Percentiles rank a stretch among this genome's conserved stretches.
Conservation (phyloP, 2,329 filamentous ascomycete genomes). For the Aureobasidium sp. region DNA sequence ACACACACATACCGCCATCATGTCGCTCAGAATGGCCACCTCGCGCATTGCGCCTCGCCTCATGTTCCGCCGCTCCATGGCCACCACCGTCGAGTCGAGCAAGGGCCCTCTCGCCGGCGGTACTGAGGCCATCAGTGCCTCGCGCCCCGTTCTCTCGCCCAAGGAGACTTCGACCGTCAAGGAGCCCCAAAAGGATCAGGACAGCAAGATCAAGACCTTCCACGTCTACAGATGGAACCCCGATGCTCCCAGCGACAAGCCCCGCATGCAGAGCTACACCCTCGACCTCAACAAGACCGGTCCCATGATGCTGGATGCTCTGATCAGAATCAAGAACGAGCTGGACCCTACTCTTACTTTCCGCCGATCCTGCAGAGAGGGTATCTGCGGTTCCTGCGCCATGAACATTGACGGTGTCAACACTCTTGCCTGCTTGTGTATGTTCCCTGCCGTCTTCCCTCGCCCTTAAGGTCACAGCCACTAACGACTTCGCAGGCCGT, state of each 20-base stretch:
- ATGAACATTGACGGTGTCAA: conserved; percentile 99
- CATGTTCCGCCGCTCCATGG: conserved; percentile 27
- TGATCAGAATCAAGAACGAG: conserved; percentile 99
- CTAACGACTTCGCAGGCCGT: conserved; percentile 57
- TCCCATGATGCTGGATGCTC: conserved; percentile 93
- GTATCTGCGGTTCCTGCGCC: conserved; percentile 95
- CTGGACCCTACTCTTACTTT: conserved; percentile 94
- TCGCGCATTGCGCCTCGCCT: conserved; percentile 23
- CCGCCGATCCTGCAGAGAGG: conserved; percentile 90
- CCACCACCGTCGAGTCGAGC: conserved; percentile 26
- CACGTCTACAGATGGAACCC: conserved; percentile 99
- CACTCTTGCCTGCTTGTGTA: conserved; percentile 95
- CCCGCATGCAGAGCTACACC: conserved; percentile 88
- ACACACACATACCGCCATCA: conserved; percentile 15
- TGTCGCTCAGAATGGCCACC: conserved; percentile 27
- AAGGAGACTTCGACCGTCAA: conserved; percentile 51
- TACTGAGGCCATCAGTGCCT: conserved; percentile 24
- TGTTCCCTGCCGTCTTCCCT: too few species aligned
- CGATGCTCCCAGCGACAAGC: conserved; percentile 85
- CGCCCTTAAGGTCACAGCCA: too few species aligned
- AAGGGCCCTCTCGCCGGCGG: conserved; percentile 22
- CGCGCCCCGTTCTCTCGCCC: conserved; percentile 30
- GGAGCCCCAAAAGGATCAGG: conserved; percentile 49
- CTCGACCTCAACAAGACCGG: conserved; percentile 98
- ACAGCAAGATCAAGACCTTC: conserved; percentile 78